Evolutionary conservation across 116 monocot genomes (phyloP).

Genomic region (Zostera marina): DNA sequence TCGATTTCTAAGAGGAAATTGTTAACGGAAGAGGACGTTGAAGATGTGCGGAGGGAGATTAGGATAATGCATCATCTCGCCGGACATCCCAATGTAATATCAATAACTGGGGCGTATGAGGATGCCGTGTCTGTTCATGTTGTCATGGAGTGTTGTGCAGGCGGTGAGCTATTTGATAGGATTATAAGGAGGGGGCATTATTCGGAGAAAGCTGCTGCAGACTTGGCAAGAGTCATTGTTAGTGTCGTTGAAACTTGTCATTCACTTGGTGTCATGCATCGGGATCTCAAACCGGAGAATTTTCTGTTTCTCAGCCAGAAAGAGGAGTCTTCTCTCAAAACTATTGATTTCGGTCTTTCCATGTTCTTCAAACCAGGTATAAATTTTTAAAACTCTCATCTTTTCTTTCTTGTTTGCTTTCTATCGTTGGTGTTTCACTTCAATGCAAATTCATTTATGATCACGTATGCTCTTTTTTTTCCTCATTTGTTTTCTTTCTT

Average conservation of each 20-base stretch:
- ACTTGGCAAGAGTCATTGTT: slow-evolving; percentile 22
- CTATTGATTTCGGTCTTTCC: slow-evolving; percentile 67
- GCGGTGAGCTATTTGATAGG: slow-evolving; percentile 25
- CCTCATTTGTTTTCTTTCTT: too few relatives aligned
- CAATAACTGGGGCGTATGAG: slow-evolving; percentile 17
- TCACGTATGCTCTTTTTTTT: too few relatives aligned
- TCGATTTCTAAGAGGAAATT: slow-evolving; percentile 26
- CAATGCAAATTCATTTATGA: too few relatives aligned
- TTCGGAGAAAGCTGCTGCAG: slow-evolving; percentile 24
- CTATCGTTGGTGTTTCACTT: too few relatives aligned
- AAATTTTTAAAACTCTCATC: too few relatives aligned
- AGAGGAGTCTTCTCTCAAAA: slow-evolving; percentile 51
- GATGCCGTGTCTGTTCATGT: slow-evolving; percentile 22
- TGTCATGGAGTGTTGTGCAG: slow-evolving; percentile 26
- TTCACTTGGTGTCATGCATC: slow-evolving; percentile 67
- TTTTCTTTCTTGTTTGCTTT: too few relatives aligned
- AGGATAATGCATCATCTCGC: slow-evolving; percentile 25
- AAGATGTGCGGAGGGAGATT: slow-evolving; percentile 27
- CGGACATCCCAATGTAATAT: slow-evolving; percentile 22
- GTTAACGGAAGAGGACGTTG: slow-evolving; percentile 19
- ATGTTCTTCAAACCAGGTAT: slow-evolving; percentile 62
- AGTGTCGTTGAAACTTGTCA: slow-evolving; percentile 43
- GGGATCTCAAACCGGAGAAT: slow-evolving; percentile 75
- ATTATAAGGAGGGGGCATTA: slow-evolving; percentile 25
- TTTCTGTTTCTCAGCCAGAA: slow-evolving; percentile 69